Base-by-base conservation (phyloP, 2,329 filamentous ascomycete species). In the Apiospora kogelbergensis region DNA sequence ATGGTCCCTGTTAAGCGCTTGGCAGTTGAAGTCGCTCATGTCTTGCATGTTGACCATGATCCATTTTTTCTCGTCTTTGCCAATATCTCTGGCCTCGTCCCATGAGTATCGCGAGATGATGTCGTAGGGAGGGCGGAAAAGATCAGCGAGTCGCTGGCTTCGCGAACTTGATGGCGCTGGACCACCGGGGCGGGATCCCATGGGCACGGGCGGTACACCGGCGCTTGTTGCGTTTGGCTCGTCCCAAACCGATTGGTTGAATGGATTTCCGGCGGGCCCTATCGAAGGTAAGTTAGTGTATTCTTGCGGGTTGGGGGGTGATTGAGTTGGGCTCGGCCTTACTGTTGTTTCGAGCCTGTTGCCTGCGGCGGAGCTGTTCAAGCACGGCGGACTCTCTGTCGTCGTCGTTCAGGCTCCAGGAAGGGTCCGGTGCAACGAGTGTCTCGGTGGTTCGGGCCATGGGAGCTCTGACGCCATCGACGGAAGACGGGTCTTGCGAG, bases 1-100 rank as follows among this genome's bases (percentile, higher is more conserved):
- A 67, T 98, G 90, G 78, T 99, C 96, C 60, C 96, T 89, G 78
- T 99, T 99, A 22, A 99, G 84, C 2, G 93, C 88, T 79, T 99
- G 96, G 80, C 96, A 99, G 80, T 96, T 93, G 79, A 99, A 99
- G 76, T 97, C 91, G 44, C 93, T 93, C 73, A 93, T 89, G 78
- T 99, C 95, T 80, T 99, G 96, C 20, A 99, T 90, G 78, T 99
- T 98, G 71, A 98, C 94, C 74, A 99, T 81, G 64, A 99, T 88
- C 96, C 96, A 99, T 80, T 97, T 98, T 84, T 94, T 90, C 37
- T 91, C 87, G 63, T 94, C 92, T 78, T 96, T 97, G 70, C 95
- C 96, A 74, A 94, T 86, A 20, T 95, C 89, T 67, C 96, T 89
- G 17, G 94, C 96, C 69, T 91, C 87, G 72, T 97, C 93, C 90